Base-by-base conservation (phyloP, 306 rosid species). In the Hippophae rhamnoides region DNA sequence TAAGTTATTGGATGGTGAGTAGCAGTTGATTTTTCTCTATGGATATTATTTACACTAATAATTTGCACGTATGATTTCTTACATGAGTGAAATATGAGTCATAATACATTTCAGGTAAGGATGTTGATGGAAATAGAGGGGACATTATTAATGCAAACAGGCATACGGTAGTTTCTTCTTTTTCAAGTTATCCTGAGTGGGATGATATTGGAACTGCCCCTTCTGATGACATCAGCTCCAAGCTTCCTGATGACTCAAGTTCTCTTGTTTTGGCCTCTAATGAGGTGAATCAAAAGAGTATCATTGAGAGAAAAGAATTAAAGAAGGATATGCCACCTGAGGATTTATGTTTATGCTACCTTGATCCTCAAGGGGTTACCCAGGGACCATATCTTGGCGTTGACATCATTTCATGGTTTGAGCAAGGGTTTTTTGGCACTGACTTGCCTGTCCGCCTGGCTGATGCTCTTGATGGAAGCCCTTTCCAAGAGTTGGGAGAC, bases 321-420 rank as follows among this genome's bases (percentile, higher is more conserved):
- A 85, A 67, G 70, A 79, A 66, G 65, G 75, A 66, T 45, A 38
- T 66, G 25, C 45, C 62, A 55, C 81, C 59, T 6, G 92, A 84
- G 74, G 87, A 84, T 62, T 76, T 79, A 69, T 79, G 85, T 72
- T 72, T 84, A 77, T 84, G 83, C 70, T 84, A 84, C 68, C 76
- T 81, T 61, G 92, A 84, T 26, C 92, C 92, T 50, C 85, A 84
- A 69, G 87, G 92, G 54, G 62, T 48, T 50, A 66, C 69, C 60
- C 92, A 84, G 64, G 92, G 92, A 54, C 87, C 92, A 44, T 84
- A 81, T 74, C 81, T 84, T 63, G 92, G 92, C 64, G 74, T 79
- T 42, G 92, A 84, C 69, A 84, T 84, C 44, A 79, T 84, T 58
- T 55, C 74, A 60, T 84, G 92, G 92, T 81, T 79, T 69, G 85